Percentiles rank a stretch among this genome's conserved stretches.
These are phyloP conservation scores for Delonix regia DNA, from an alignment of 306 rosid genomes.

Conservation along the genomic window DNA sequence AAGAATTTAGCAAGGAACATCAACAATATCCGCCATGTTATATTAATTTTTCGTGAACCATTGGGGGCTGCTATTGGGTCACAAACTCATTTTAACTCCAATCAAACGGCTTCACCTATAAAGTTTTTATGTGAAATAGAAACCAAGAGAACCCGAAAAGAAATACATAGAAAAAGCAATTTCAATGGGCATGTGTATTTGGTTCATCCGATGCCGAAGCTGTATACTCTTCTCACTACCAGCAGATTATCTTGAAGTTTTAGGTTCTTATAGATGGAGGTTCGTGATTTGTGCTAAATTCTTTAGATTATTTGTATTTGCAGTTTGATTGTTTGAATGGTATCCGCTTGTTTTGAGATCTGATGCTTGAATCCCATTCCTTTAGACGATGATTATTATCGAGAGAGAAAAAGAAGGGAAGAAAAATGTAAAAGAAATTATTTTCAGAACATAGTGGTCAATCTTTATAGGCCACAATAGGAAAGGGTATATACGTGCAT, in stretches of 20 bases:
- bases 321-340: neutral
- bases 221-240: constrained; percentile 25
- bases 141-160: constrained; percentile 1
- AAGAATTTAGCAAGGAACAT: no score
- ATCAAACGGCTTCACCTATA: neutral
- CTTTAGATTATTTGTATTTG: neutral
- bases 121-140: constrained; percentile 2
- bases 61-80: neutral
- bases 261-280: neutral
- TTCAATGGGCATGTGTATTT: neutral
- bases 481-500: no score
- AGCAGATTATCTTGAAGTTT: constrained; percentile 14
- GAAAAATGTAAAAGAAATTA: neutral
- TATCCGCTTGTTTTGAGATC: neutral
- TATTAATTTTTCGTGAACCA: neutral
- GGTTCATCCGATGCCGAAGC: constrained; percentile 27
- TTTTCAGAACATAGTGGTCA: neutral
- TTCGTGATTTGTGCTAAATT: neutral
- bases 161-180: neutral
- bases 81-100: neutral
- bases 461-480: neutral
- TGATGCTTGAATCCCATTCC: neutral
- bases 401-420: neutral
- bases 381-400: neutral
- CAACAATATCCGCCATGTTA: neutral